A percentile compares a stretch with the other conserved stretches of the same genome.
These are phyloP conservation scores for Wallacemonas sp. DNA, from an alignment of 208 protist genomes.

Conservation along the genomic window DNA sequence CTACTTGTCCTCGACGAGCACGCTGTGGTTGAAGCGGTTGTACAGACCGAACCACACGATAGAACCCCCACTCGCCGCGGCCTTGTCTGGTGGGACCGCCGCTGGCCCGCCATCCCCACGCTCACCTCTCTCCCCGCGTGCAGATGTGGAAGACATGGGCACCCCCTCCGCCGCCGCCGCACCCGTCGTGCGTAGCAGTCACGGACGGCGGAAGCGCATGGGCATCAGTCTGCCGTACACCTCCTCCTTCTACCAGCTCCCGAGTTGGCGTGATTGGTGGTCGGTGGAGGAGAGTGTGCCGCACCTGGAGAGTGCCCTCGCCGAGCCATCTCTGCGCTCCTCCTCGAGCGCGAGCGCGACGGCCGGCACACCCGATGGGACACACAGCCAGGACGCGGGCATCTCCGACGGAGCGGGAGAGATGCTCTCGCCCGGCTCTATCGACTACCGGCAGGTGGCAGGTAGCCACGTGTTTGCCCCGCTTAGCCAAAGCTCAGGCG, in stretches of 20 bases:
- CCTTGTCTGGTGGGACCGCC: not conserved
- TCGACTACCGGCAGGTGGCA: slow-evolving; percentile 5
- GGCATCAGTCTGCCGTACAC: slow-evolving; percentile 54
- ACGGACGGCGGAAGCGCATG: slow-evolving; percentile 35
- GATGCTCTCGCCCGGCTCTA: slow-evolving; percentile 23
- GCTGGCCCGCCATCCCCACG: slow-evolving; percentile 14
- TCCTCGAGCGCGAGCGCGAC: too few relatives aligned
- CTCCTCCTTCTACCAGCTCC: slow-evolving; percentile 56
- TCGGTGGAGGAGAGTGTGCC: slow-evolving; percentile 71
- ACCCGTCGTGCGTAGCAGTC: slow-evolving; percentile 4
- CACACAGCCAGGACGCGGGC: too few relatives aligned
- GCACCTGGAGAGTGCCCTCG: slow-evolving; percentile 40
- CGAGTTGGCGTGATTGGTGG: slow-evolving; percentile 50
- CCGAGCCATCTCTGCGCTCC: too few relatives aligned
- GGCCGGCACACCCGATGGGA: too few relatives aligned
- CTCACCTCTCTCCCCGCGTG: not conserved
- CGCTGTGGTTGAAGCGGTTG: slow-evolving; percentile 74
- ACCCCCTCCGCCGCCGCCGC: not conserved
- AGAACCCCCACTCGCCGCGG: slow-evolving; percentile 20
- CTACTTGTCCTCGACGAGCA: slow-evolving; percentile 35
- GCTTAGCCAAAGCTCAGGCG: not conserved
- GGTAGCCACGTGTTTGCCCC: not conserved
- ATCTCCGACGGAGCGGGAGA: too few relatives aligned
- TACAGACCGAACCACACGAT: slow-evolving; percentile 81
- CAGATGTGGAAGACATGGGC: not conserved